Evolutionary conservation across 345 rosid genomes (phyloP), one percentile per base, ranked within the genome.

Genomic region (Geranium rotundifolium): DNA sequence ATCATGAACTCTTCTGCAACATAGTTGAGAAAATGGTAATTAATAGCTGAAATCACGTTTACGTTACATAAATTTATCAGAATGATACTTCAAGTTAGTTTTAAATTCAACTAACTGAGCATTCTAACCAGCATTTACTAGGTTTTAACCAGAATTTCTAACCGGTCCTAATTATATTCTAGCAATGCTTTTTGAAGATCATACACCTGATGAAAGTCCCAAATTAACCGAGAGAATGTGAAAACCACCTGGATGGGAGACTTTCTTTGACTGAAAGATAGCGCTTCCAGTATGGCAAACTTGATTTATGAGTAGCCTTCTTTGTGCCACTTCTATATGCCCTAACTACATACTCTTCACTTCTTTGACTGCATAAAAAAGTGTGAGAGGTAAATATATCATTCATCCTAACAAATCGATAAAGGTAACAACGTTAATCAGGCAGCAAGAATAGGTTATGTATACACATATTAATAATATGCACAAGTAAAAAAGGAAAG

Each of bases 281-380:
- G 4, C 84, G 81, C 65, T 79, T 86, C 99, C 99, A 93, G 63
- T 86, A 81, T 63, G 87, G 82, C 73, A 85, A 76, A 67, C 96
- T 93, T 17, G 96, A 84, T 76, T 93, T 93, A 67, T 83, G 89
- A 57, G 78, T 85, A 57, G 95, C 91, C 68, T 88, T 90, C 68
- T 84, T 86, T 7, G 88, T 77, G 52, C 97, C 95, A 52, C 96
- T 95, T 54, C 63, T 80, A 61, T 88, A 86, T 54, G 99, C 89
- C 71, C 99, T 78, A 55, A 93, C 86, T 39, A 86, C 71, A 77
- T 77, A 93, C 80, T 93, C 99, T 78, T 93, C 99, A 15, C 85
- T 80, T 79, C 95, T 83, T 73, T 69, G 84, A 73, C 99, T 93
- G 79, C 77, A 69, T 69, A 73, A 30, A 58, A 55, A 65, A 31